Percentiles rank a stretch among this genome's conserved stretches.
Conservation (phyloP, 2,329 filamentous ascomycete genomes). For the Pestalotiopsis sp. region DNA sequence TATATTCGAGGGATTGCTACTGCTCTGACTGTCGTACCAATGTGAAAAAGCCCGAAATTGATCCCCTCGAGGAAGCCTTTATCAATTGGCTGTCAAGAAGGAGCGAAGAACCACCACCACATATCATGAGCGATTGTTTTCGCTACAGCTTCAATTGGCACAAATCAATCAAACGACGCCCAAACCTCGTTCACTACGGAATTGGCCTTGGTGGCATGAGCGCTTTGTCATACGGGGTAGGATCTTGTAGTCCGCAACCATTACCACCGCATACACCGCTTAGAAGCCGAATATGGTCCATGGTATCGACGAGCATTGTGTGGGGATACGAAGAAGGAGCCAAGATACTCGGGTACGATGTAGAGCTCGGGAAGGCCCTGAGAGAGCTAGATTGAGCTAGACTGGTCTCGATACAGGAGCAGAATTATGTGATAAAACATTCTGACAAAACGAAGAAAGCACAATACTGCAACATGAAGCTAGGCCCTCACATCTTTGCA, state of each 20-base stretch:
- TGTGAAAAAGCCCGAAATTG: neutral
- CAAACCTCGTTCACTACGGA: neutral
- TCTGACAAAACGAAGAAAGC: neutral
- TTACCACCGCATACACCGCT: neutral
- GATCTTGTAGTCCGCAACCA: neutral
- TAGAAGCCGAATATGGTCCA: neutral
- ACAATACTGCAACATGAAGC: neutral
- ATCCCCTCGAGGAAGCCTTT: neutral
- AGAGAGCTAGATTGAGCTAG: neutral
- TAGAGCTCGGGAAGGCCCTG: neutral
- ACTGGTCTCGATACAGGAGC: neutral
- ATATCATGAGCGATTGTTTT: neutral
- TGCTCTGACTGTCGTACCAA: neutral
- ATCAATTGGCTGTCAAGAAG: neutral
- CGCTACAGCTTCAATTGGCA: neutral
- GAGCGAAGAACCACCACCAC: neutral
- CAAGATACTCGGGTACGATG: neutral
- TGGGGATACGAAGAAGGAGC: neutral
- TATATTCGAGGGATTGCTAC: neutral
- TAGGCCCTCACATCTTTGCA: neutral
- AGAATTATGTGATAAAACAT: neutral
- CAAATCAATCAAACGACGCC: neutral
- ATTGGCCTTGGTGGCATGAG: neutral
- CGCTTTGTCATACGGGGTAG: neutral
- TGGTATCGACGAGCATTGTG: neutral